Base-by-base conservation (phyloP, 345 rosid species). In the Acer yangbiense region DNA sequence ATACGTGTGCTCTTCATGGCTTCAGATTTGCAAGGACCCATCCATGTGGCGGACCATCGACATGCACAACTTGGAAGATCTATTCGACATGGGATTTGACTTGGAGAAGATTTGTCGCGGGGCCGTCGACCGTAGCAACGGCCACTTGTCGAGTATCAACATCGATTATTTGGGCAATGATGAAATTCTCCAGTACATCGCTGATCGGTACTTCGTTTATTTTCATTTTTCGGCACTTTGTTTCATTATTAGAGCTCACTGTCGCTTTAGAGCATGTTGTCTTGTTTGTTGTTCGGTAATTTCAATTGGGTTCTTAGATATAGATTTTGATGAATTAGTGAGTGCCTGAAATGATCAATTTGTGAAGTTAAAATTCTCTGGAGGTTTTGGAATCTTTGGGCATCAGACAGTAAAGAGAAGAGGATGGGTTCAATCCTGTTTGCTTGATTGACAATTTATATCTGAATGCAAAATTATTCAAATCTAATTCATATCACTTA, bases 121-220 rank as follows among this genome's bases (percentile, higher is more conserved):
- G 50, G 95, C 94, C 3, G 79, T 92, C 55, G 92, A 92, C 75
- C 88, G 86, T 13, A 88, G 95, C 82, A 57, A 27, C 7, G 94
- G 94, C n/a, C 81, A 73, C 5, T 73, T 89, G 85, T 35, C 81
- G 13, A 78, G 77, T n/a, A 82, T 94, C 81, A 81, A 63, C 27
- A 39, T 92, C 55, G 86, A 83, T 77, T 0, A 55, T 41, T 85
- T 86, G 29, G 84, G 86, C 35, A 73, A 72, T 44, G 89, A 89
- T 68, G 76, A 48, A 2, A 89, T 91, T 78, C 91, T 92, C 68
- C 0, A 13, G 0, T 77, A 90, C 81, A 86, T 90, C 77, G 85
- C 89, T 12, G 76, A 79, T 21, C 82, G 91, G 95, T 90, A 73
- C 64, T 2, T 55, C 43, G 50, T 20, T 21, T 13, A 32, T 16